These are phyloP conservation scores for Bruguiera parviflora DNA, from an alignment of 345 rosid genomes.

Conservation along the genomic window DNA sequence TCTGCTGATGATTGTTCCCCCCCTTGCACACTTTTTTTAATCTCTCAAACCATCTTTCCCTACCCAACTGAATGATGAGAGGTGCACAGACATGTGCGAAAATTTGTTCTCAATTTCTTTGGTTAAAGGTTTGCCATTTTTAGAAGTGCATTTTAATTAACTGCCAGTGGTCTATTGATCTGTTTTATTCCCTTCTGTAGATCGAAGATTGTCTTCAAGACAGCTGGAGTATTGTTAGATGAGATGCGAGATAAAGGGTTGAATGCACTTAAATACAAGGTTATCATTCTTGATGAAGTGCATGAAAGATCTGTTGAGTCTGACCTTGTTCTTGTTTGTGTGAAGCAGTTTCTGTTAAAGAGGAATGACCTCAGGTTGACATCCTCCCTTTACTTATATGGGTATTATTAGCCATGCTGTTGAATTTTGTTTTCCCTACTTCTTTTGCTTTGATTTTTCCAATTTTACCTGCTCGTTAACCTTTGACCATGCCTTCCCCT, in stretches of 20 bases:
- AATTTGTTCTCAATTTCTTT: background rate
- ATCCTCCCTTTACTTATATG: constrained; percentile 10
- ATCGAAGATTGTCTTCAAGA: constrained; percentile 82
- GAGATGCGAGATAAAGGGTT: constrained; percentile 86
- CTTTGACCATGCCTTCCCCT: too few relatives aligned
- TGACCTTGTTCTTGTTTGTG: constrained; percentile 82
- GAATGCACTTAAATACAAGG: constrained; percentile 82
- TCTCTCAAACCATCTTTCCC: too few relatives aligned
- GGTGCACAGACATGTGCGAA: background rate
- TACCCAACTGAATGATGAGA: too few relatives aligned
- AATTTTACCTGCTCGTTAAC: too few relatives aligned
- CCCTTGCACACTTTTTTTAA: background rate
- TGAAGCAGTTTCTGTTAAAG: constrained; percentile 81
- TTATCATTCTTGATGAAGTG: constrained; percentile 93
- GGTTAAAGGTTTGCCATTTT: background rate
- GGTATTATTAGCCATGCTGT: background rate
- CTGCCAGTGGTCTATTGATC: background rate
- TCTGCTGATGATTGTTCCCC: background rate
- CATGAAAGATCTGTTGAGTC: constrained; percentile 98
- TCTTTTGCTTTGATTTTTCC: background rate
- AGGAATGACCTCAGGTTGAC: constrained; percentile 67
- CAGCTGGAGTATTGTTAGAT: constrained; percentile 92
- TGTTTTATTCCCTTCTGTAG: constrained; percentile 37
- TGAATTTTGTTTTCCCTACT: background rate
- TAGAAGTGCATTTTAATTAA: background rate